phyloP scores from a whole-genome alignment of 257 asterid species.

The Parsonsia alboflavescens region DNA sequence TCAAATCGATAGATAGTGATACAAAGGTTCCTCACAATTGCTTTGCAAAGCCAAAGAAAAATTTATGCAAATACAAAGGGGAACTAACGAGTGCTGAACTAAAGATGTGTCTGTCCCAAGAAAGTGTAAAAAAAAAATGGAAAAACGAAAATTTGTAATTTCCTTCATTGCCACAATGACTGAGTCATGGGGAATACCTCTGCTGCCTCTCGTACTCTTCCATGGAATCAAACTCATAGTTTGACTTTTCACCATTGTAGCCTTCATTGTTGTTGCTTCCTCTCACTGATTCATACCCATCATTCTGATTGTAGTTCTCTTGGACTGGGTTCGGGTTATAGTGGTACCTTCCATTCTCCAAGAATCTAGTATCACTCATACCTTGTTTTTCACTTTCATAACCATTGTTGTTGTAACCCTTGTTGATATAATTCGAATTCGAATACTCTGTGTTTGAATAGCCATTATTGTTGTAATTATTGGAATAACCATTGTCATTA shows the following conservation, averaged over 20 bases:
- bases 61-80: conserved; percentile 24
- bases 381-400: conserved; percentile 32
- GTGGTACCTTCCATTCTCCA: conserved; percentile 35
- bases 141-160: not conserved
- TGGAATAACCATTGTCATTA: conserved; percentile 3
- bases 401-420: conserved; percentile 12
- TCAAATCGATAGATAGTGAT: not conserved
- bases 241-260: conserved; percentile 30
- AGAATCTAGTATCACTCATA: conserved; percentile 52
- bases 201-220: conserved; percentile 56
- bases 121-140: not conserved
- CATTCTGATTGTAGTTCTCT: conserved; percentile 20
- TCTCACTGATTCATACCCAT: conserved; percentile 21
- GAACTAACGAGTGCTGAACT: not conserved
- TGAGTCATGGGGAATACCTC: conserved; percentile 49
- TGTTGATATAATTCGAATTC: conserved; percentile 14
- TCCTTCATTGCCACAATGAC: not conserved
- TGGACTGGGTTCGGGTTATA: conserved; percentile 20
- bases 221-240: conserved; percentile 55
- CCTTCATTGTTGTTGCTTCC: conserved; percentile 27
- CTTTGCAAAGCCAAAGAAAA: conserved; percentile 17
- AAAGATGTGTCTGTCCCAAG: not conserved
- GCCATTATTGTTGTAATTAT: conserved; percentile 14
- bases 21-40: conserved; percentile 18
- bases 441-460: conserved; percentile 9